Conservation (phyloP, 257 asterid species). For the Przewalskia tangutica region DNA sequence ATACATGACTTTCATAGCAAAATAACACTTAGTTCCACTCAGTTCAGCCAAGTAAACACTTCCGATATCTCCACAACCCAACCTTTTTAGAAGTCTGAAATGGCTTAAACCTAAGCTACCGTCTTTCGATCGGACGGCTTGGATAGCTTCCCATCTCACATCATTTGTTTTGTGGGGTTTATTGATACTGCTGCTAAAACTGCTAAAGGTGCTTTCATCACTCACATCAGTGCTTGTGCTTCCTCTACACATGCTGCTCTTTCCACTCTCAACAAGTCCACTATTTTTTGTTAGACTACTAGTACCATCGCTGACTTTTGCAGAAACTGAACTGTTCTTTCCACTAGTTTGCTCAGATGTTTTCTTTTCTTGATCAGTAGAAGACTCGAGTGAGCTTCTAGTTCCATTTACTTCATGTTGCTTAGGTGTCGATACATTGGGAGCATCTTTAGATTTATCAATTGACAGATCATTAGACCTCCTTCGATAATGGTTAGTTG, state of each 20-base stretch:
- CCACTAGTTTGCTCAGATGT: slow-evolving; percentile 8
- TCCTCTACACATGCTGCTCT: slow-evolving; percentile 25
- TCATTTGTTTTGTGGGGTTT: slow-evolving; percentile 78
- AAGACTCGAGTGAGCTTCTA: slow-evolving; percentile 14
- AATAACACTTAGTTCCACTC: slow-evolving; percentile 50
- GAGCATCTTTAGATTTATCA: slow-evolving; percentile 15
- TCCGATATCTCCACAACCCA: slow-evolving; percentile 86
- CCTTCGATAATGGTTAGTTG: background rate
- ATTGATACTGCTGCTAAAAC: slow-evolving; percentile 25
- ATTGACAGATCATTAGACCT: slow-evolving; percentile 4
- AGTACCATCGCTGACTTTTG: slow-evolving; percentile 15
- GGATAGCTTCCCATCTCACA: slow-evolving; percentile 70
- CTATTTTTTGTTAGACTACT: slow-evolving; percentile 18
- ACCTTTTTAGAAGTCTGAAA: slow-evolving; percentile 55
- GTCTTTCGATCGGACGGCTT: slow-evolving; percentile 44
- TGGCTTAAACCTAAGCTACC: slow-evolving; percentile 63
- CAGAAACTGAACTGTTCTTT: slow-evolving; percentile 22
- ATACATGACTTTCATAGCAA: slow-evolving; percentile 83
- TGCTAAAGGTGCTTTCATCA: slow-evolving; percentile 28
- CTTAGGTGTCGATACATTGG: slow-evolving; percentile 10
- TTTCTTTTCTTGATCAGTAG: slow-evolving; percentile 14
- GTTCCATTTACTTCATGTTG: slow-evolving; percentile 5
- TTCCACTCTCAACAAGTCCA: slow-evolving; percentile 20
- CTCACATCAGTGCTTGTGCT: slow-evolving; percentile 32
- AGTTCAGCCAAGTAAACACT: slow-evolving; percentile 71